phyloP scores from a whole-genome alignment of 2,329 filamentous ascomycete species.

The Plectosphaerella cucumerina region DNA sequence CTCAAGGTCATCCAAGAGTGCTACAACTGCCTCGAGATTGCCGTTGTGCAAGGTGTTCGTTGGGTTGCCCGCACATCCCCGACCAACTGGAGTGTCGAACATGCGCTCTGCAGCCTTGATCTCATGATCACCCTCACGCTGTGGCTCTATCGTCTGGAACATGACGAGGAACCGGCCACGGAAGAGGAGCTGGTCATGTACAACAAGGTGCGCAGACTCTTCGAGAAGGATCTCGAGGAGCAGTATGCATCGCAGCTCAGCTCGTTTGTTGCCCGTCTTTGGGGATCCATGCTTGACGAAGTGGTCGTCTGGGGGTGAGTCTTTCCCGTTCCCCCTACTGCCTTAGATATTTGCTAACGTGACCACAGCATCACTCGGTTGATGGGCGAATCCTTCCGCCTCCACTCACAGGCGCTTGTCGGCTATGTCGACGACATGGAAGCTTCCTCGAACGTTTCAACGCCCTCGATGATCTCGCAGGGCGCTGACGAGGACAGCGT shows the following conservation, averaged over 20 bases:
- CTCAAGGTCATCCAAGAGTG: constrained; percentile 97
- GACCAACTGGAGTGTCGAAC: constrained; percentile 98
- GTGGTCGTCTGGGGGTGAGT: constrained; percentile 99
- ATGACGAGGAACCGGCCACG: constrained; percentile 88
- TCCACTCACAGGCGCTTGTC: constrained; percentile 89
- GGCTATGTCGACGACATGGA: constrained; percentile 87
- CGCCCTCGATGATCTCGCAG: constrained; percentile 68
- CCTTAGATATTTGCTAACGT: constrained; percentile 12
- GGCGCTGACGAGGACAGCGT: constrained; percentile 68
- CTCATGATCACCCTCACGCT: constrained; percentile 96
- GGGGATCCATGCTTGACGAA: constrained; percentile 97
- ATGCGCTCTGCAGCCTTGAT: constrained; percentile 93
- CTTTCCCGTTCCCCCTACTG: neutral
- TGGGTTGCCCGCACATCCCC: constrained; percentile 98
- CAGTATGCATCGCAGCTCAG: constrained; percentile 79
- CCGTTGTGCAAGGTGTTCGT: constrained; percentile 87
- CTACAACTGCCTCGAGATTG: constrained; percentile 96
- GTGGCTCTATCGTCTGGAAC: constrained; percentile 98
- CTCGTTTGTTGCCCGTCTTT: constrained; percentile 90
- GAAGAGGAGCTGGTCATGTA: constrained; percentile 87
- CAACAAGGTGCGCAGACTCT: constrained; percentile 84
- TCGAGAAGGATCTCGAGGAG: constrained; percentile 86
- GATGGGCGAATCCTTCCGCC: constrained; percentile 97
- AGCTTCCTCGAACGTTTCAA: constrained; percentile 64
- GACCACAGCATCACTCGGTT: constrained; percentile 74